Conservation (phyloP, 2,329 filamentous ascomycete genomes). For the Massarina eburnea region DNA sequence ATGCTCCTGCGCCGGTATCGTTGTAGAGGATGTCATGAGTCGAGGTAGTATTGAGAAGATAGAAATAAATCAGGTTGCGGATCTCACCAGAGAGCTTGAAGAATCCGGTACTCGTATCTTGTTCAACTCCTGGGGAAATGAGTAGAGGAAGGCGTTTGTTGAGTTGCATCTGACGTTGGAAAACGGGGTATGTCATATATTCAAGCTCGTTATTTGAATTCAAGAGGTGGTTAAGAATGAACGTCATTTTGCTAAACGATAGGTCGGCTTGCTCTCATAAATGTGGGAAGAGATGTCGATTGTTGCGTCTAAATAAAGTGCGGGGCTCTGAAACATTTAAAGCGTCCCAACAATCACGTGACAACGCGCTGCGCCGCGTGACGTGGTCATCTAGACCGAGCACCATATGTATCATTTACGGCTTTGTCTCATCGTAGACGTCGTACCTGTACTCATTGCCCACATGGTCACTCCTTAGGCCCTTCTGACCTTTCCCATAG, state of each 20-base stretch:
- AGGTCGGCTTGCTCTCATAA: too few relatives aligned
- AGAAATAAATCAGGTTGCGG: not conserved
- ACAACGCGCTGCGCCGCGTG: not conserved
- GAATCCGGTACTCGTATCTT: not conserved
- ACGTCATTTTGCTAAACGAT: too few relatives aligned
- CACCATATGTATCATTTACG: not conserved
- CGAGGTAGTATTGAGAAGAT: not conserved
- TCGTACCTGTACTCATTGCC: slow-evolving; percentile 64
- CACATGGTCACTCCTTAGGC: slow-evolving; percentile 60
- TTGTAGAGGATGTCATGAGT: not conserved
- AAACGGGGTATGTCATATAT: not conserved
- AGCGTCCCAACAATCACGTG: not conserved
- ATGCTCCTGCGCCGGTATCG: not conserved
- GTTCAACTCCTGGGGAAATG: not conserved
- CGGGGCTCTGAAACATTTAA: not conserved
- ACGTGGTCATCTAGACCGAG: not conserved
- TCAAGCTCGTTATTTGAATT: too few relatives aligned
- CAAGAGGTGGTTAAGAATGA: too few relatives aligned
- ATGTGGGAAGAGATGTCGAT: too few relatives aligned
- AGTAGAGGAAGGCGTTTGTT: not conserved
- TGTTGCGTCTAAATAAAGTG: not conserved
- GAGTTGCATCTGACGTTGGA: not conserved
- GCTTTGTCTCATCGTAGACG: slow-evolving; percentile 56
- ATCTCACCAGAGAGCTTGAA: not conserved
- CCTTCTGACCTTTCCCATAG: slow-evolving; percentile 61